Evolutionary conservation across 805 yeast genomes (phyloP).

Genomic region (Candida nonsorbophila): DNA sequence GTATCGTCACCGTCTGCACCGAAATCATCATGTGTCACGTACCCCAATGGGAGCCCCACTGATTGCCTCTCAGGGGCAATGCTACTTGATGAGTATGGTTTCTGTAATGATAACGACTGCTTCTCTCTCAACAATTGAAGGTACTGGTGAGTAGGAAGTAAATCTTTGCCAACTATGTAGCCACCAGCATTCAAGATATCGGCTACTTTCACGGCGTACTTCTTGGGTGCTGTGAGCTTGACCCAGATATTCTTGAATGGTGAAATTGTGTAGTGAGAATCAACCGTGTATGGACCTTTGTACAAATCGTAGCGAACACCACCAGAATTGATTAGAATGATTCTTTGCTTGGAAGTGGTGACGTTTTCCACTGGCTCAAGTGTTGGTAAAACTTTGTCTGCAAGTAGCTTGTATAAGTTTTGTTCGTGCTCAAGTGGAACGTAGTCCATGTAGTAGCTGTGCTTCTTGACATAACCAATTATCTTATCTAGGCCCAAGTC

Average conservation of each 20-base stretch:
- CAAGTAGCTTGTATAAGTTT: slow-evolving; percentile 55
- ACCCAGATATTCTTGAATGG: slow-evolving; percentile 85
- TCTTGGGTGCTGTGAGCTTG: slow-evolving; percentile 53
- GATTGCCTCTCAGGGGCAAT: too few species aligned
- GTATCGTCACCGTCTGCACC: slow-evolving; percentile 86
- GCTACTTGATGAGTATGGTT: too few species aligned
- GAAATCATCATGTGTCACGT: slow-evolving; percentile 75
- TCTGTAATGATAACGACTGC: too few species aligned
- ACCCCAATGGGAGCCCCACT: too few species aligned
- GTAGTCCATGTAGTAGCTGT: slow-evolving; percentile 62
- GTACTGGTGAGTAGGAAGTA: slow-evolving; percentile 20
- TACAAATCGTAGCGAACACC: slow-evolving; percentile 82
- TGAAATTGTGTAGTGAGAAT: slow-evolving; percentile 75
- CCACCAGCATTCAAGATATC: slow-evolving; percentile 52
- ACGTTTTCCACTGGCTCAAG: slow-evolving; percentile 14
- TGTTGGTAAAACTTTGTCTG: slow-evolving; percentile 49
- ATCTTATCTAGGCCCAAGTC: slow-evolving; percentile 49
- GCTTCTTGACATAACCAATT: slow-evolving; percentile 62
- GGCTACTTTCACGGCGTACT: slow-evolving; percentile 50
- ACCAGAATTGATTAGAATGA: slow-evolving; percentile 78
- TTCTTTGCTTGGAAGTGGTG: slow-evolving; percentile 19
- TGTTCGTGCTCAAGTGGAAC: slow-evolving; percentile 50
- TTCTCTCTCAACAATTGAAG: slow-evolving; percentile 1
- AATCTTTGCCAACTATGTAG: slow-evolving; percentile 28
- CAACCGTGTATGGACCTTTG: slow-evolving; percentile 77